Evolutionary conservation across 2,329 filamentous ascomycete species (phyloP), one percentile per base, ranked within the genome.

Genomic region (Calonectria naviculata): DNA sequence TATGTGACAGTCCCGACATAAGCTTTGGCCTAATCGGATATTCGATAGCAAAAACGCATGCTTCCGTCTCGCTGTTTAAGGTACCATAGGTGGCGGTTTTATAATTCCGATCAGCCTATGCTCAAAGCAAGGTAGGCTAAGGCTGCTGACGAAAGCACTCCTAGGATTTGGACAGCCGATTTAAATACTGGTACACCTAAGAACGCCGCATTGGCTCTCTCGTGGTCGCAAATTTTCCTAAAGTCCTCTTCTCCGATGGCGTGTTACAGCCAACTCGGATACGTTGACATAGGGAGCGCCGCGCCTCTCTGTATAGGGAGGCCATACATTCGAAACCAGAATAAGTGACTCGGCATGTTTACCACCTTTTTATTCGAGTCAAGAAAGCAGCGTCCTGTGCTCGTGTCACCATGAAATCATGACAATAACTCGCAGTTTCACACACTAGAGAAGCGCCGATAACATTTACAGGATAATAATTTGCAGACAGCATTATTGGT

Each of bases 61-160:
- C 15, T 41, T 19, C 38, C n/a, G 10, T 15, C 7, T 19, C 15
- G n/a, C 38, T 41, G n/a, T 41, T 41, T 19, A 8, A 41, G 38
- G 15, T 8, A 29, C n/a, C 19, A 29, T 5, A n/a, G 29, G 49
- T 21, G 29, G 49, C 13, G 49, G 29, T 5, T 54, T 31, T 9
- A n/a, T 34, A 47, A 15, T 41, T 5, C 28, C 17, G 12, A 42
- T 36, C 7, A 28, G 3, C 29, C 31, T 29, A 49, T 68, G 65
- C 15, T 31, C 36, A 13, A n/a, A 24, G 49, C 69, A 68, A n/a
- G 52, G 52, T 65, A 44, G 65, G n/a, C n/a, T 26, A 52, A 52
- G n/a, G 12, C 28, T 7, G n/a, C 26, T 17, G 5, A 15, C 12
- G 26, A 8, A 9, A n/a, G 15, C 24, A 56, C 26, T 26, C n/a